These are phyloP conservation scores for Xylaria sp. DNA, from an alignment of 2,329 filamentous ascomycete species.

Conservation along the genomic window DNA sequence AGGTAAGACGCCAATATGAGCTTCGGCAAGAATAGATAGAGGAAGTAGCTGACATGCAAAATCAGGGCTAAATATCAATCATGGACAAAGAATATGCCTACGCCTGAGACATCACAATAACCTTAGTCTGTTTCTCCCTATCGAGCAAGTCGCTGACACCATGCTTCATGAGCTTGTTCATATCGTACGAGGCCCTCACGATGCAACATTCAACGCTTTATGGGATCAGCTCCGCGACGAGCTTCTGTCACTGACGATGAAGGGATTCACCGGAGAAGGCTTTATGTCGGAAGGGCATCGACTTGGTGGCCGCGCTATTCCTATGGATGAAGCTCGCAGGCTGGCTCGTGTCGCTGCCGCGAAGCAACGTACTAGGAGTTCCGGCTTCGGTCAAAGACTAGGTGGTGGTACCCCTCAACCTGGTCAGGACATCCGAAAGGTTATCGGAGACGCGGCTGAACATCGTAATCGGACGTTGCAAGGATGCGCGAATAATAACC, in stretches of 20 bases:
- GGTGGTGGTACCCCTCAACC: constrained; percentile 63
- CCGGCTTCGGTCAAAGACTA: constrained; percentile 72
- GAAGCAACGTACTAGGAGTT: constrained; percentile 62
- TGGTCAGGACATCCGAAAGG: constrained; percentile 71
- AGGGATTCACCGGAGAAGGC: constrained; percentile 89
- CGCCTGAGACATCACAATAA: constrained; percentile 80
- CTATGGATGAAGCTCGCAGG: constrained; percentile 74
- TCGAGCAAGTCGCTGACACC: constrained; percentile 84
- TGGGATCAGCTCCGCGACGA: constrained; percentile 92
- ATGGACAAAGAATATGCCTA: constrained; percentile 79
- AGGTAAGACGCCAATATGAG: constrained; percentile 51
- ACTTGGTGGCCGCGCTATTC: constrained; percentile 72
- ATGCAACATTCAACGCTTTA: constrained; percentile 79
- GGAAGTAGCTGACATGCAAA: constrained; percentile 2
- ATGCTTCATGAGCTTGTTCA: constrained; percentile 96
- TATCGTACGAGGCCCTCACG: constrained; percentile 82
- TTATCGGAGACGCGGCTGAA: constrained; percentile 75
- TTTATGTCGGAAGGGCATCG: constrained; percentile 78
- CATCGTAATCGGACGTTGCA: constrained; percentile 69
- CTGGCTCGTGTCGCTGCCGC: constrained; percentile 77
- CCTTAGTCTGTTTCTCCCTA: constrained; percentile 74
- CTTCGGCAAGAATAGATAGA: neutral
- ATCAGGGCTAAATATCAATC: constrained; percentile 75
- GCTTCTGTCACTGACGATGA: constrained; percentile 74
- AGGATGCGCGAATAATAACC: constrained; percentile 77